Percentiles rank a stretch among this genome's conserved stretches.
Conservation (phyloP, 306 rosid species). For the Gynostemma pentaphyllum region DNA sequence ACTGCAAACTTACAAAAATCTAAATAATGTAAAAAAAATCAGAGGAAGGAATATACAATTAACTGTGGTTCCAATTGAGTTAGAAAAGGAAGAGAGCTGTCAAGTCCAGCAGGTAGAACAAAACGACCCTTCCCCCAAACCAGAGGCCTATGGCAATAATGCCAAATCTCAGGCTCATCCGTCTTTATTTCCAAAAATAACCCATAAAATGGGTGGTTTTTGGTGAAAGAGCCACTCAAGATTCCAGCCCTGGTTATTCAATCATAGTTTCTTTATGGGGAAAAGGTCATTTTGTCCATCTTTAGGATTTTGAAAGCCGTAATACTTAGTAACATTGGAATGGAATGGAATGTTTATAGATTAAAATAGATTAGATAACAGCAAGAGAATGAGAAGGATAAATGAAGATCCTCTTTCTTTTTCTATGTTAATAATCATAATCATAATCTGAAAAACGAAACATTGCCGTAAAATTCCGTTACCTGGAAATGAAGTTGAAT, state of each 20-base stretch:
- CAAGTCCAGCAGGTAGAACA: constrained; percentile 11
- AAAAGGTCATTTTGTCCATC: constrained; percentile 18
- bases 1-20: constrained; percentile 9
- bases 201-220: constrained; percentile 18
- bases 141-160: constrained; percentile 80
- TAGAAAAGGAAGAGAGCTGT: too few relatives aligned
- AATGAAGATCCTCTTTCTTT: too few relatives aligned
- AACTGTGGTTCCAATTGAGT: too few relatives aligned
- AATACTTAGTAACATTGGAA: background rate
- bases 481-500: too few relatives aligned
- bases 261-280: constrained; percentile 15
- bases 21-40: background rate
- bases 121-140: constrained; percentile 62
- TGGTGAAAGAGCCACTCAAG: constrained; percentile 48
- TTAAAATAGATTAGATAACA: background rate
- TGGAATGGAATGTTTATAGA: background rate
- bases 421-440: too few relatives aligned
- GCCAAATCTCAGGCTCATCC: constrained; percentile 85
- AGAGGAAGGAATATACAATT: too few relatives aligned
- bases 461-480: too few relatives aligned
- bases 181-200: constrained; percentile 56
- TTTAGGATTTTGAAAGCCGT: background rate
- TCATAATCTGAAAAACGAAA: too few relatives aligned
- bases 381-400: too few relatives aligned
- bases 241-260: constrained; percentile 88